Percentiles rank a stretch among this genome's conserved stretches.
Evolutionary conservation across 208 protist genomes (phyloP).

Genomic region (Lotmaria passim): DNA sequence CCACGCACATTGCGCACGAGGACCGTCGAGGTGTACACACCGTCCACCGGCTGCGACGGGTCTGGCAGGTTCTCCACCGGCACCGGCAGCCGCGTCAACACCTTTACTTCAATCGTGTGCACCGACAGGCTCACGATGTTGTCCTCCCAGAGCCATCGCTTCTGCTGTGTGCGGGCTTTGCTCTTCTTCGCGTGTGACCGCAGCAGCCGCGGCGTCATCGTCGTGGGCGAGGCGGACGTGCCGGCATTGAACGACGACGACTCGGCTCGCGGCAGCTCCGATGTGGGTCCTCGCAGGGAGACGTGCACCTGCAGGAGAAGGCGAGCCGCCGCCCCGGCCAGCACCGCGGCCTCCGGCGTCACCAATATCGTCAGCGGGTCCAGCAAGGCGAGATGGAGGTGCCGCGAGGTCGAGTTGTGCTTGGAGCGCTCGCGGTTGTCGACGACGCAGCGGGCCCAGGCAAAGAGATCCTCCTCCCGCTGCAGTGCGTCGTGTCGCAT

Average conservation of each 20-base stretch:
- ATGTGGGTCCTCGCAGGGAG: slow-evolving; percentile 10
- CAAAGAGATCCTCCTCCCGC: slow-evolving; percentile 33
- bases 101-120: slow-evolving; percentile 73
- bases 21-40: slow-evolving; percentile 75
- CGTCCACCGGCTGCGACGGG: slow-evolving; percentile 17
- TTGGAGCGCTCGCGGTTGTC: slow-evolving; percentile 79
- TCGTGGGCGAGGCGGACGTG: not conserved
- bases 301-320: slow-evolving; percentile 19
- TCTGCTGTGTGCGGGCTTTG: slow-evolving; percentile 68
- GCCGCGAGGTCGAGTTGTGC: slow-evolving; percentile 71
- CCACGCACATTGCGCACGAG: slow-evolving; percentile 52
- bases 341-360: slow-evolving; percentile 45
- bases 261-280: slow-evolving; percentile 18
- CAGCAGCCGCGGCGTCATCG: slow-evolving; percentile 11
- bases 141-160: slow-evolving; percentile 80
- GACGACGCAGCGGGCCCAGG: slow-evolving; percentile 55
- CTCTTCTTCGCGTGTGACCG: slow-evolving; percentile 44
- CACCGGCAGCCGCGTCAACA: slow-evolving; percentile 59
- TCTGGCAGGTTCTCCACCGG: slow-evolving; percentile 50
- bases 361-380: slow-evolving; percentile 69
- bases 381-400: slow-evolving; percentile 70
- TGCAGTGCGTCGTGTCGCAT: slow-evolving; percentile 9
- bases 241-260: slow-evolving; percentile 5
- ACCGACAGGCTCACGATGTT: slow-evolving; percentile 66
- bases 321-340: slow-evolving; percentile 28